Evolutionary conservation across 805 yeast genomes (phyloP), one percentile per base, ranked within the genome.

Genomic region (Candida parachauliodes): DNA sequence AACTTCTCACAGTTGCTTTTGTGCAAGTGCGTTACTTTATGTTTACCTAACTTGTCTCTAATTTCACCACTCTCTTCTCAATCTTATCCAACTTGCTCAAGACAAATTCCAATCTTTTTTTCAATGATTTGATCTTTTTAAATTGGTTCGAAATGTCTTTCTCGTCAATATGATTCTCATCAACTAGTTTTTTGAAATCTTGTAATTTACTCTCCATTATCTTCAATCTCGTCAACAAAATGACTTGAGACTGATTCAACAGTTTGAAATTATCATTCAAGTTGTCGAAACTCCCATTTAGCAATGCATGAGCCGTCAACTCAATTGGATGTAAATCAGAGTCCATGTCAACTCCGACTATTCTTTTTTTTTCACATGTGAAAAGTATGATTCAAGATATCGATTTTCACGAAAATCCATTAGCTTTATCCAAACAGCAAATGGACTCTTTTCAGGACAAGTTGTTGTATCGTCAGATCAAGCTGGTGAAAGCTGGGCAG

Each of bases 401-500:
- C 14, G 10, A 32, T 23, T 16, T 32, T 10, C 11, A 14, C 3
- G 15, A n/a, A 5, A 22, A 11, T 3, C 36, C 36, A 18, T 24
- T 40, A 29, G 40, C 24, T 6, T 20, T 40, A 32, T 36, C 43
- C 11, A 31, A 21, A 20, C 37, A 31, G 15, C 43, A 40, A 17
- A 27, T 36, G 11, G 34, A 32, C 15, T 11, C 8, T 12, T 27
- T 26, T 20, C 40, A 46, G 29, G 52, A 55, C 22, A 39, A 37
- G 28, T 37, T 58, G 8, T 41, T 57, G 2, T 74, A 60, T 48
- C 60, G 76, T 22, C 60, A 66, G 40, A 51, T 53, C 17, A 55
- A 67, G 28, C 52, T 76, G 1, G 66, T 81, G 11, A 76, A 74
- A 45, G 71, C 79, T 1, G 88, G 87, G 0, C 81, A 79, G 42